Evolutionary conservation across 805 yeast genomes (phyloP).

Genomic region (Candida ponderosae): DNA sequence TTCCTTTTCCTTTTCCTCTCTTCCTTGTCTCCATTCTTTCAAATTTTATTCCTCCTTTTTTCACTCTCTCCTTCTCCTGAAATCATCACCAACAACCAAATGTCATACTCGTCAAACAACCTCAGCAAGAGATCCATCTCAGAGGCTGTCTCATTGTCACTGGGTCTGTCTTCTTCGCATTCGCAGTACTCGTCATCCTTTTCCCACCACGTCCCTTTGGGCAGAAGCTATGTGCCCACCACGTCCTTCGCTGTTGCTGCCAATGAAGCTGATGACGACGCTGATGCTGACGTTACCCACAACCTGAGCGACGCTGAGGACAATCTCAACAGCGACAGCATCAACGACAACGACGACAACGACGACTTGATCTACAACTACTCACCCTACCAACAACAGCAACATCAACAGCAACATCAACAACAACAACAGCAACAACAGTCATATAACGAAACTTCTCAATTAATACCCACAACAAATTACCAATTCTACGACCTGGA

Average conservation of each 20-base stretch:
- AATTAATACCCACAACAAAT: neutral
- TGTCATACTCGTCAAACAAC: neutral
- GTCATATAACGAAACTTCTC: neutral
- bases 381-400: too few species aligned
- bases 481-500: neutral
- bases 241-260: neutral
- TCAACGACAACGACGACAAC: conserved; percentile 5
- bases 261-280: too few species aligned
- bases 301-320: too few species aligned
- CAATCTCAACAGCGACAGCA: too few species aligned
- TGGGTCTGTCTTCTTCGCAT: conserved; percentile 4
- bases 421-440: neutral
- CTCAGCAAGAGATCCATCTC: neutral
- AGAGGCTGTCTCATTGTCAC: neutral
- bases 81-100: neutral
- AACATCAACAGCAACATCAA: neutral
- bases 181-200: conserved; percentile 15
- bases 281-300: too few species aligned
- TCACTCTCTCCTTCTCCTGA: neutral
- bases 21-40: too few species aligned
- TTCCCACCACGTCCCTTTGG: conserved; percentile 24
- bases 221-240: conserved; percentile 24
- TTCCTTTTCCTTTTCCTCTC: too few species aligned
- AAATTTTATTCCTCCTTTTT: too few species aligned
- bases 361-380: neutral